Conservation (phyloP, 371 early-diverging fungal genomes). For the Zychaea mexicana region DNA sequence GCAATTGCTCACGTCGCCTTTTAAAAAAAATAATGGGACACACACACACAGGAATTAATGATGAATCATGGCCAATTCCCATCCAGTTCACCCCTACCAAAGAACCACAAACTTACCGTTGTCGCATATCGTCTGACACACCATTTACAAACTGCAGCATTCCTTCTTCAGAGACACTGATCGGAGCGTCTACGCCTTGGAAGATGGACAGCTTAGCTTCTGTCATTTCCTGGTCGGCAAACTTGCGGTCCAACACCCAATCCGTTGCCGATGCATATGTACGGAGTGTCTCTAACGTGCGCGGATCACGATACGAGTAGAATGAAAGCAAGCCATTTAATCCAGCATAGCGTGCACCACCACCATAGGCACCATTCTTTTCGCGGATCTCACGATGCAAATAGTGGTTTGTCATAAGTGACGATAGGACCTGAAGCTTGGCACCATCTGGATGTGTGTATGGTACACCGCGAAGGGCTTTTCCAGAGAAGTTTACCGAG, state of each 20-base stretch:
- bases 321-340: slow-evolving; percentile 84
- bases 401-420: slow-evolving; percentile 81
- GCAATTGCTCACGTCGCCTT: slow-evolving; percentile 78
- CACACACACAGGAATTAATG: slow-evolving; percentile 4
- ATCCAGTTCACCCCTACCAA: not conserved
- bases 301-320: slow-evolving; percentile 94
- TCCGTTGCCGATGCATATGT: slow-evolving; percentile 66
- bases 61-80: slow-evolving; percentile 6
- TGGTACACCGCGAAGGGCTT: slow-evolving; percentile 76
- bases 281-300: slow-evolving; percentile 72
- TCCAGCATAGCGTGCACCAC: slow-evolving; percentile 77
- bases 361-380: slow-evolving; percentile 97
- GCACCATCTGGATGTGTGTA: slow-evolving; percentile 84
- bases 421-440: slow-evolving; percentile 76
- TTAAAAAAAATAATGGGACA: slow-evolving; percentile 4
- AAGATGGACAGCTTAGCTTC: slow-evolving; percentile 95
- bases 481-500: slow-evolving; percentile 84
- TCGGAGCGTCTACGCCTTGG: slow-evolving; percentile 81
- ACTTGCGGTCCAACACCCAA: slow-evolving; percentile 65
- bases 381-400: slow-evolving; percentile 95
- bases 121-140: slow-evolving; percentile 85
- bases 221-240: slow-evolving; percentile 70
- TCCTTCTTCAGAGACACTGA: slow-evolving; percentile 86
- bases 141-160: slow-evolving; percentile 76
- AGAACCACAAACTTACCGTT: slow-evolving; percentile 53